Evolutionary conservation across 116 monocot species (phyloP).

Genomic region (Papilionanthe hybrid): DNA sequence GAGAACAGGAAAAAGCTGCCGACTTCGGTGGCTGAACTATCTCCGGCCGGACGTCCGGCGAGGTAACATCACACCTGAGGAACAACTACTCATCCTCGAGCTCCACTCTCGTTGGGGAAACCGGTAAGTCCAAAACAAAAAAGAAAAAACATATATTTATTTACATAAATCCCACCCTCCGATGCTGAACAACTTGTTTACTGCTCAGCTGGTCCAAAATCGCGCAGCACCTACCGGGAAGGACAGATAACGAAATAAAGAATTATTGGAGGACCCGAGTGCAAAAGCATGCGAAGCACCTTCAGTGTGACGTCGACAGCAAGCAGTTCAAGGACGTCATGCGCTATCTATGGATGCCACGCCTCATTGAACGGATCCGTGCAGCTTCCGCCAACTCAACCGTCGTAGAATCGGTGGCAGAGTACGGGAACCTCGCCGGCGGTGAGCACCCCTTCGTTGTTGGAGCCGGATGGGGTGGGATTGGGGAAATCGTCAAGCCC

Average conservation of each 20-base stretch:
- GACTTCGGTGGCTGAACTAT: conserved; percentile 86
- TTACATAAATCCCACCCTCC: too few relatives aligned
- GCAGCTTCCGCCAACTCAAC: conserved; percentile 30
- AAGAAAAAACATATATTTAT: too few relatives aligned
- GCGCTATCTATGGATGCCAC: conserved; percentile 59
- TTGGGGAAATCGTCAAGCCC: conserved; percentile 7
- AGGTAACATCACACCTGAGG: conserved; percentile 71
- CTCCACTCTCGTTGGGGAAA: conserved; percentile 72
- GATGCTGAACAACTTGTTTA: too few relatives aligned
- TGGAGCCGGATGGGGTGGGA: neutral
- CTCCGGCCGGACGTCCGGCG: conserved; percentile 71
- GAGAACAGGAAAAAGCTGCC: conserved; percentile 71
- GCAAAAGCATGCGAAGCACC: conserved; percentile 55
- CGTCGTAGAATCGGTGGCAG: neutral
- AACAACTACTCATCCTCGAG: conserved; percentile 80
- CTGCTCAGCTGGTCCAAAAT: conserved; percentile 66
- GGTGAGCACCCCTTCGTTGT: neutral
- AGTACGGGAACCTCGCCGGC: conserved; percentile 1
- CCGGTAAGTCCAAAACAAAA: conserved; percentile 7
- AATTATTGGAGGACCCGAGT: conserved; percentile 62
- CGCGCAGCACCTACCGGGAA: conserved; percentile 25
- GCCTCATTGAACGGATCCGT: conserved; percentile 60
- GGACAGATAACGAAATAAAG: conserved; percentile 42
- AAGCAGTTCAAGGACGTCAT: conserved; percentile 55
- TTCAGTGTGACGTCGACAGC: conserved; percentile 62